Percentiles rank a stretch among this genome's conserved stretches.
Conservation (phyloP, 148 eudicot genomes). For the Talinum fruticosum region DNA sequence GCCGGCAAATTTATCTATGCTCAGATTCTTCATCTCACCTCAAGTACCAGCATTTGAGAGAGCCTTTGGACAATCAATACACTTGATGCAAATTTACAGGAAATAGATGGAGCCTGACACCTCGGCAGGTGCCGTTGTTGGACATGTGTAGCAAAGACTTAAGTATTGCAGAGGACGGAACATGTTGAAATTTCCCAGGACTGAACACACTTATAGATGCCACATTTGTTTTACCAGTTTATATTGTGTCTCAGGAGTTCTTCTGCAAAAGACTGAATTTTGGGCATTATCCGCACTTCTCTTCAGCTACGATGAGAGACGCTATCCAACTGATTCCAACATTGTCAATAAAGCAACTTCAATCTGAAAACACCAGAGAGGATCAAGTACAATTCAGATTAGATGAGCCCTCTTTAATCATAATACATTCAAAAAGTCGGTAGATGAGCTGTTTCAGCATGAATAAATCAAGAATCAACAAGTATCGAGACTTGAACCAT, state of each 20-base stretch:
- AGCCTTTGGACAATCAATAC: neutral
- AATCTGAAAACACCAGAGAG: neutral
- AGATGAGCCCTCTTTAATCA: neutral
- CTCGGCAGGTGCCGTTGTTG: too few species aligned
- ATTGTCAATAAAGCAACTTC: conserved; percentile 2
- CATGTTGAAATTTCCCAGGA: neutral
- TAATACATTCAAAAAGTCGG: neutral
- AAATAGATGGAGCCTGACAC: too few species aligned
- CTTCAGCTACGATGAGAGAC: neutral
- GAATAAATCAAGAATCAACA: neutral
- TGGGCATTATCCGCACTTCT: neutral
- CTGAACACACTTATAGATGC: neutral
- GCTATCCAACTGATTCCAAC: neutral
- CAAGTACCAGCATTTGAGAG: too few species aligned
- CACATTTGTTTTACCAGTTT: neutral
- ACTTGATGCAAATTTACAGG: neutral
- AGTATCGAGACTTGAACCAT: neutral
- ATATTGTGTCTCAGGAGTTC: neutral
- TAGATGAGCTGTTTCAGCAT: neutral
- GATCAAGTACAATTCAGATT: neutral
- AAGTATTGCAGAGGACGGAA: neutral
- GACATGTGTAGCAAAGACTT: neutral
- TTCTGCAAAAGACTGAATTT: neutral
- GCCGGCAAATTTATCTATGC: neutral
- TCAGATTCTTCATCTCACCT: neutral